Evolutionary conservation across 129 eudicot genomes (phyloP).

Genomic region (Centaurea solstitialis): DNA sequence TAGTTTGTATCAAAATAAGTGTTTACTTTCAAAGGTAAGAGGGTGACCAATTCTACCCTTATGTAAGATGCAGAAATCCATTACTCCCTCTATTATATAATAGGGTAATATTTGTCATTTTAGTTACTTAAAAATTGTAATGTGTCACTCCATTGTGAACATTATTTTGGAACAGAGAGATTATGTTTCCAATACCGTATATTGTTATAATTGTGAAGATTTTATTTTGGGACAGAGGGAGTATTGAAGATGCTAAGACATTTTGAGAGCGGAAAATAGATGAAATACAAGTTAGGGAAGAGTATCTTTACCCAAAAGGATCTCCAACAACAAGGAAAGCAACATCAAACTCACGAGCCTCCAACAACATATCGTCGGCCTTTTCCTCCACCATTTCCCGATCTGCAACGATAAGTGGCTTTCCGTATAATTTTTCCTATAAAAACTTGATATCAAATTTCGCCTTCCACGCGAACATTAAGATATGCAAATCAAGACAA

Average conservation of each 20-base stretch:
- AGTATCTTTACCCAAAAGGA: conserved; percentile 74
- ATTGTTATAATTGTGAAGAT: too few relatives aligned
- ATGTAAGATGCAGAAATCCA: not conserved
- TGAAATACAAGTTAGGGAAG: not conserved
- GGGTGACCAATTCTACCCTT: not conserved
- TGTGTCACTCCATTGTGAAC: not conserved
- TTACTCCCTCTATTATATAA: not conserved
- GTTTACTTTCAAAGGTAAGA: too few relatives aligned
- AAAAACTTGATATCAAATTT: conserved; percentile 7
- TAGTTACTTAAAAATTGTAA: not conserved
- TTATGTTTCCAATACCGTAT: too few relatives aligned
- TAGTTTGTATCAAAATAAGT: too few relatives aligned
- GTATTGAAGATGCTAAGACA: not conserved
- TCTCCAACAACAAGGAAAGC: conserved; percentile 96
- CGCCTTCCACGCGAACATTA: not conserved
- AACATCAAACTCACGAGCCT: conserved; percentile 72
- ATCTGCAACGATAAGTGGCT: conserved; percentile 60
- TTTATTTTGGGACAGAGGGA: not conserved
- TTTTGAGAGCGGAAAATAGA: not conserved
- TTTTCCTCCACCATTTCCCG: conserved; percentile 93
- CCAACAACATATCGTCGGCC: conserved; percentile 64
- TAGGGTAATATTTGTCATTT: not conserved
- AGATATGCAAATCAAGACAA: not conserved
- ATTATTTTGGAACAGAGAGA: not conserved
- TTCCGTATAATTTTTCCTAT: conserved; percentile 82